phyloP scores from a whole-genome alignment of 805 yeast species.

The Lipomyces starkeyi region DNA sequence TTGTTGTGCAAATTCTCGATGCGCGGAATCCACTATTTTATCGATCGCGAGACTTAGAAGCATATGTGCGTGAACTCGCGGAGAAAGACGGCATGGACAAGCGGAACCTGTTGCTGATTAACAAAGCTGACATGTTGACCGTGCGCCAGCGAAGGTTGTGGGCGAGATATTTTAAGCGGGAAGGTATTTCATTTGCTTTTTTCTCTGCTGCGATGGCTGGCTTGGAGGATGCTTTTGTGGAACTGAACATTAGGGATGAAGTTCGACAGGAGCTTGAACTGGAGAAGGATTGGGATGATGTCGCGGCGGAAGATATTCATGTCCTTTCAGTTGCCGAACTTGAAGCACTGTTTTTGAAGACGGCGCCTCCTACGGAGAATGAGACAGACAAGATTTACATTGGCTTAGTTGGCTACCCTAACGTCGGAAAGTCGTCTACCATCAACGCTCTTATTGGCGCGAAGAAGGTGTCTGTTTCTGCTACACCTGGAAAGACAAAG shows the following conservation, averaged over 20 bases:
- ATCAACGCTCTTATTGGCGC: conserved; percentile 96
- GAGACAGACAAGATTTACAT: conserved; percentile 51
- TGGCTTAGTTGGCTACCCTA: conserved; percentile 98
- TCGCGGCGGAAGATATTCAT: conserved; percentile 55
- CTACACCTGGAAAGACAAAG: conserved; percentile 98
- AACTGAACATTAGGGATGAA: conserved; percentile 39
- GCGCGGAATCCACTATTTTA: conserved; percentile 92
- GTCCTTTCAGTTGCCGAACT: conserved; percentile 84
- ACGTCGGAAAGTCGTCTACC: conserved; percentile 96
- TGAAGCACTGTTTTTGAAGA: conserved; percentile 74
- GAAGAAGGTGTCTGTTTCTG: conserved; percentile 95
- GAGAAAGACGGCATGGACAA: conserved; percentile 52
- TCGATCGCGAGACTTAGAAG: conserved; percentile 85
- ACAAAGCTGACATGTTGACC: conserved; percentile 89
- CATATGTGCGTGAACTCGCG: conserved; percentile 77
- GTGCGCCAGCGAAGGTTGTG: conserved; percentile 77
- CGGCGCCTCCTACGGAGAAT: conserved; percentile 65
- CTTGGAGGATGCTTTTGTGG: conserved; percentile 30
- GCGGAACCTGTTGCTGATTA: conserved; percentile 80
- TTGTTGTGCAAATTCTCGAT: conserved; percentile 96
- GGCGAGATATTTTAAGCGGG: conserved; percentile 79
- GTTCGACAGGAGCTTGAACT: conserved; percentile 43
- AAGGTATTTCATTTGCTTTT: conserved; percentile 81
- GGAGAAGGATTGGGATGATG: conserved; percentile 28
- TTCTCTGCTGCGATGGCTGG: conserved; percentile 86